Percentiles rank a stretch among this genome's conserved stretches.
phyloP scores from a whole-genome alignment of 345 rosid species.

The Salix suchowensis region DNA sequence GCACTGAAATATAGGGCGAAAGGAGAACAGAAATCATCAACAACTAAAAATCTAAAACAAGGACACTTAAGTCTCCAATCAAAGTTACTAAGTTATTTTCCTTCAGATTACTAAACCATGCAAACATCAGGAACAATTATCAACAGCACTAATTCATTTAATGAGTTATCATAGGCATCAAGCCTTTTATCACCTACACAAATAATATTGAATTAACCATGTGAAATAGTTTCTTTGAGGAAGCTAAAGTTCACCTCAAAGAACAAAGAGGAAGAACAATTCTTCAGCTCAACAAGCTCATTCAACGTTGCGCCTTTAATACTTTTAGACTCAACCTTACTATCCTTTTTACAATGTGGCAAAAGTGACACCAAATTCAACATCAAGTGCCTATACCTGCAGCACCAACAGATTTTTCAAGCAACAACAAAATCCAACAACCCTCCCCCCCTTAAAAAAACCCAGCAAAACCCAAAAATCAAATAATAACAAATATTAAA shows the following conservation, averaged over 20 bases:
- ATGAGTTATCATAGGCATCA: background rate
- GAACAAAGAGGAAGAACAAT: slow-evolving; percentile 78
- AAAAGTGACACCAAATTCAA: slow-evolving; percentile 82
- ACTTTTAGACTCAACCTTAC: slow-evolving; percentile 76
- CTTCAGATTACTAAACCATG: background rate
- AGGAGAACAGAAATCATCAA: background rate
- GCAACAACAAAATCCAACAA: background rate
- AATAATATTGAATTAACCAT: background rate
- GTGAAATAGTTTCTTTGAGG: background rate
- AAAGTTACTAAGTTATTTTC: background rate
- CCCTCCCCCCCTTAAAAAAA: background rate
- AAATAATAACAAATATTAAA: background rate
- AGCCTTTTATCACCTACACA: background rate
- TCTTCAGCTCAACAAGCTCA: slow-evolving; percentile 84
- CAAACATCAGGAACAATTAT: background rate
- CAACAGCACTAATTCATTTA: background rate
- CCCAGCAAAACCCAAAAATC: background rate
- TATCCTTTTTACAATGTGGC: slow-evolving; percentile 95
- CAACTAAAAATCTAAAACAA: background rate
- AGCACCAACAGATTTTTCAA: background rate
- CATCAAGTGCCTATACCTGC: slow-evolving; percentile 94
- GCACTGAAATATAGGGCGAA: slow-evolving; percentile 46
- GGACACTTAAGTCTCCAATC: background rate
- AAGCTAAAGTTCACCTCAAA: slow-evolving; percentile 58
- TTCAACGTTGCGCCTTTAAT: slow-evolving; percentile 74